Percentiles rank a stretch among this genome's conserved stretches.
phyloP scores from a whole-genome alignment of 129 eudicot genomes.

The Saussurea involucrata region DNA sequence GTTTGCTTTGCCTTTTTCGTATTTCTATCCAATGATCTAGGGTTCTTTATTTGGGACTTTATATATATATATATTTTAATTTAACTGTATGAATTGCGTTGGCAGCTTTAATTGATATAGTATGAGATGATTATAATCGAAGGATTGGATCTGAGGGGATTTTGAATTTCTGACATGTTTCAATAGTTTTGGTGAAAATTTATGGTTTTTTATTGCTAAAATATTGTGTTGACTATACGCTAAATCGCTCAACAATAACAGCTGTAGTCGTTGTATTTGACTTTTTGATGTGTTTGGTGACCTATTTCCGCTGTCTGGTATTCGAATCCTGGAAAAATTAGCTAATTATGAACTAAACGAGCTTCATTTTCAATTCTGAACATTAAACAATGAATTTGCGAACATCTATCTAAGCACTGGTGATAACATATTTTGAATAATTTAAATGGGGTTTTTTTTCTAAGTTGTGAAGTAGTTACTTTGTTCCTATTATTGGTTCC shows the following conservation, averaged over 20 bases:
- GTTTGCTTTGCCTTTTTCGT: neutral
- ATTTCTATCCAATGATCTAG: neutral
- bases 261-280: neutral
- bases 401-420: neutral
- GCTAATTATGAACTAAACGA: neutral
- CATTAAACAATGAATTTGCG: neutral
- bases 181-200: neutral
- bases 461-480: neutral
- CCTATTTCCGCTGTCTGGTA: neutral
- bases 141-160: constrained; percentile 16
- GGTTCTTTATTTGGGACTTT: neutral
- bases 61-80: neutral
- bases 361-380: neutral
- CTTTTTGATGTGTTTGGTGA: neutral
- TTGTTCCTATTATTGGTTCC: neutral
- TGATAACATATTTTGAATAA: neutral
- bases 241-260: neutral
- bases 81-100: neutral
- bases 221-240: neutral
- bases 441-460: neutral
- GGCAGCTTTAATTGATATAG: neutral
- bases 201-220: neutral
- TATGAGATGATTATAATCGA: neutral
- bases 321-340: neutral
- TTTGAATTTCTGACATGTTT: neutral